Conservation (phyloP, 1,284 basidiomycete genomes). For the Ceratobasidium sp. region DNA sequence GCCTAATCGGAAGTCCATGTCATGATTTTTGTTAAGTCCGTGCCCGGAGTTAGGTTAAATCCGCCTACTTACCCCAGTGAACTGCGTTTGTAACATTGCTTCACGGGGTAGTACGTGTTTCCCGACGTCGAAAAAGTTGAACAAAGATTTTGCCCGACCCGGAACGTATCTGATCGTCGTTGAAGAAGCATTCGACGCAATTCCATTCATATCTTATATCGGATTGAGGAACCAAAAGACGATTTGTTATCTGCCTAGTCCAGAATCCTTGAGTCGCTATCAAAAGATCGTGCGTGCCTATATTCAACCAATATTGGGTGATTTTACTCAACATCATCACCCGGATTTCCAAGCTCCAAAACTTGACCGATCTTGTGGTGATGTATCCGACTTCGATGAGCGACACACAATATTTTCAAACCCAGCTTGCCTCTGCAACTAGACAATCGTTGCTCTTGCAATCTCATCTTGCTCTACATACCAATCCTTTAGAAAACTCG, state of each 20-base stretch:
- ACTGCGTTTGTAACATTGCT: no score
- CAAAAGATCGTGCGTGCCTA: constrained; percentile 6
- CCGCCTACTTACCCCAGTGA: not conserved
- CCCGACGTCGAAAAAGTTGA: no score
- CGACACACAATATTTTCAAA: not conserved
- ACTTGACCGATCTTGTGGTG: not conserved
- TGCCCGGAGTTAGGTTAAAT: constrained; percentile 4
- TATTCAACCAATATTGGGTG: not conserved
- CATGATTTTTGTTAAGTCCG: not conserved
- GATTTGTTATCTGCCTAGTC: not conserved
- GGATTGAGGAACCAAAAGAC: constrained; percentile 1
- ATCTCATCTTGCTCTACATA: not conserved
- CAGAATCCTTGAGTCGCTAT: not conserved
- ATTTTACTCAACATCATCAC: not conserved
- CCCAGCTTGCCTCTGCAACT: not conserved
- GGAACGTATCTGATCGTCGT: no score
- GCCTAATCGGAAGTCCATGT: not conserved
- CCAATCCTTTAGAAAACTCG: not conserved
- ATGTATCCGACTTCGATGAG: not conserved
- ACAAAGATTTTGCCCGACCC: no score
- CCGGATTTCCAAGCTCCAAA: not conserved
- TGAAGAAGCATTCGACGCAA: constrained; percentile 7
- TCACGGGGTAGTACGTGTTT: no score
- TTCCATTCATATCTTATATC: constrained; percentile 14
- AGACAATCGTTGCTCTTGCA: not conserved